Evolutionary conservation across 108 stramenopile genomes (phyloP), one percentile per base, ranked within the genome.

Genomic region (Hondaea fermentalgiana): DNA sequence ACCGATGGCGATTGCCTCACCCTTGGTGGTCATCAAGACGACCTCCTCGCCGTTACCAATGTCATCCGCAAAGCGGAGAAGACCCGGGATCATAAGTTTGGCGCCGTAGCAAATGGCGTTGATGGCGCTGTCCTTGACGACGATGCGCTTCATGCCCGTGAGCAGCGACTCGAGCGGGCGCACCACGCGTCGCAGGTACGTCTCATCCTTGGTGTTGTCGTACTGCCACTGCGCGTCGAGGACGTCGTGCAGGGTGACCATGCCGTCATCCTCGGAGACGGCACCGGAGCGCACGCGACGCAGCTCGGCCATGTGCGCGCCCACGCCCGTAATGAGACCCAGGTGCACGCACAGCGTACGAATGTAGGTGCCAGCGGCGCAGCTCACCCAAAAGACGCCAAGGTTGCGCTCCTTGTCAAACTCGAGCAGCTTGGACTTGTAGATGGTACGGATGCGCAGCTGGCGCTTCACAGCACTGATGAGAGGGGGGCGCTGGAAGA

Each of bases 71-170:
- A 99, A 99, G 87, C 99, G 94, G 57, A 99, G 89, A 71, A 99
- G 89, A 53, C 99, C 99, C 8, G 99, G 99, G 69, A 99, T 97
- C 98, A 99, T 99, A 16, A 99, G 94, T 94, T 99, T 99, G 87
- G 99, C 99, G n/a, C 99, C 99, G 92, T 99, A 99, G 93, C 99
- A 99, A 91, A 99, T 97, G 29, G 99, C 98, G 92, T 99, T 99
- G 45, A 99, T 98, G 17, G 98, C 98, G 21, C 96, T 96, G 93
- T 99, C 99, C 94, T 99, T 99, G 64, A 99, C 98, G 72, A 99
- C 98, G 47, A 99, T 91, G 19, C 99, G 95, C 95, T 99, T 99
- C 95, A 95, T 98, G 87, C 95, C 96, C 69, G 96, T 96, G 71
- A 99, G 92, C 44, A 99, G 93, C 29, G 97, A 90, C 92, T 99